Evolutionary conservation across 306 rosid species (phyloP), one percentile per base, ranked within the genome.

Genomic region (Geum urbanum): DNA sequence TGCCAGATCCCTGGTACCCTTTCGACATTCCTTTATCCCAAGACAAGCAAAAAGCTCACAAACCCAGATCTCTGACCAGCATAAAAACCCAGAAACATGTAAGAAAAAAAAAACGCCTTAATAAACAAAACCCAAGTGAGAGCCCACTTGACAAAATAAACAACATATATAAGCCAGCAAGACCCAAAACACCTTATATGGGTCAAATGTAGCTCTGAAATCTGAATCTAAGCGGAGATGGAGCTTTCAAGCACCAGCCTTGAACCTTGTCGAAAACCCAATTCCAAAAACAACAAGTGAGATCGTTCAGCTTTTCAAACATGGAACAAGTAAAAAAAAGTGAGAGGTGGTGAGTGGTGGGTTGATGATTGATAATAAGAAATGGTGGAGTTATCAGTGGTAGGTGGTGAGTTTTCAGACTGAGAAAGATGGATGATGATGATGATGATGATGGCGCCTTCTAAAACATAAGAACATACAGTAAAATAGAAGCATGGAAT

Each of bases 381-480:
- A 85, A 86, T 71, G 86, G 14, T 71, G 91, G 88, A 82, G 86
- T 85, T 84, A 72, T 91, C 96, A 87, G 87, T 49, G 89, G 84
- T 85, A 76, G 94, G 96, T 86, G 85, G 74, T 82, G 82, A 47
- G 84, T 71, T 32, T 32, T 69, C 16, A 70, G 74, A 70, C 45
- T 45, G 46, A 78, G 82, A 72, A 73, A 65, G 61, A 19, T 54
- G 24, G 13, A 19, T 8, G 37, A 54, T 54, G 59, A 71, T 75
- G 70, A 24, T 32, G 37, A 32, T 32, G 37, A 32, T 32, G 37
- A 32, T 32, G 4, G 3, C 2, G 37, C 86, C 76, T 83, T 82
- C 59, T 80, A 78, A 63, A 81, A 73, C 82, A 80, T 78, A 70
- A 81, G 16, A 72, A 59, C 74, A 85, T 73, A 79, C 81, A 82